Evolutionary conservation across 805 yeast species (phyloP).

Genomic region (Diddensiella transvaalensis): DNA sequence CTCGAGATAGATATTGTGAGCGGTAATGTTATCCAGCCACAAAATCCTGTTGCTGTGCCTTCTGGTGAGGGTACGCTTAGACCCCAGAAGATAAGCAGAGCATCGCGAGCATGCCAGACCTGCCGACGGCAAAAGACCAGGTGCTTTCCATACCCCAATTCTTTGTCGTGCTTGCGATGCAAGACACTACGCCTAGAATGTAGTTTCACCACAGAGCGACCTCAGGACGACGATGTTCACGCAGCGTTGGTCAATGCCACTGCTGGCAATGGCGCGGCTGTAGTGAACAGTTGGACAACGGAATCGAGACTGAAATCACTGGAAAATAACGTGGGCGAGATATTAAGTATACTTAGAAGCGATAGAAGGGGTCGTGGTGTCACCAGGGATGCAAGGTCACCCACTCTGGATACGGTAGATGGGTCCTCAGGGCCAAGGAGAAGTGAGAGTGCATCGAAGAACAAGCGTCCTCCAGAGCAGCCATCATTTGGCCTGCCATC

Average conservation of each 20-base stretch:
- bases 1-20: no score
- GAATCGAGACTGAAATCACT: conserved; percentile 8
- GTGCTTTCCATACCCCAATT: conserved; percentile 50
- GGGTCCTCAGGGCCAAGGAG: conserved; percentile 13
- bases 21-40: not conserved
- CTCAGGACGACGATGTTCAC: conserved; percentile 10
- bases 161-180: conserved; percentile 56
- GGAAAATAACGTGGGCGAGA: conserved; percentile 13
- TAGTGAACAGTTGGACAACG: not conserved
- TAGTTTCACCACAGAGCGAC: conserved; percentile 43
- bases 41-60: no score
- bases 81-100: conserved; percentile 1
- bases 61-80: not conserved
- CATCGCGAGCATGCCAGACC: conserved; percentile 44
- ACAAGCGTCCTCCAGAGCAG: conserved; percentile 28
- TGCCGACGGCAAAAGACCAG: conserved; percentile 59
- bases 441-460: conserved; percentile 8
- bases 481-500: conserved; percentile 38
- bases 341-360: conserved; percentile 5
- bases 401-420: conserved; percentile 8
- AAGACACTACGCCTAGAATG: conserved; percentile 50
- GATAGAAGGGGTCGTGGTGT: conserved; percentile 5
- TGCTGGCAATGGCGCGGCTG: not conserved
- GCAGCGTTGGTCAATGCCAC: not conserved
- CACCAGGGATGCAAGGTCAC: conserved; percentile 8